A percentile compares a stretch with the other conserved stretches of the same genome.
These are phyloP conservation scores for Mycena sanguinolenta DNA, from an alignment of 768 basidiomycete species.

Conservation along the genomic window DNA sequence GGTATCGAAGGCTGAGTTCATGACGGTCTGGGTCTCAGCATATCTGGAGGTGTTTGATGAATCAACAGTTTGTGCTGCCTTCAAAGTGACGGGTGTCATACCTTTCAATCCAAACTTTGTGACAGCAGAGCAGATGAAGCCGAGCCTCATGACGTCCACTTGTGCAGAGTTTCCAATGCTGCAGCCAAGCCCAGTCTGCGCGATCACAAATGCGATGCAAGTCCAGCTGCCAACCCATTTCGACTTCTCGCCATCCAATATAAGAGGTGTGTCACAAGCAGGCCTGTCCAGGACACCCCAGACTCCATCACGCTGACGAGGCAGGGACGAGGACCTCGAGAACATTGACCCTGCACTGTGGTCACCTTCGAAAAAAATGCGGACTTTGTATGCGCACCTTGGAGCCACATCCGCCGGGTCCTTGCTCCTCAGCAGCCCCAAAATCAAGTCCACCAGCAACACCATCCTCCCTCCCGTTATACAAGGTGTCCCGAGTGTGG, in stretches of 20 bases:
- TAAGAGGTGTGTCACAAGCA: too few species aligned
- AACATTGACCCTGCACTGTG: slow-evolving; percentile 16
- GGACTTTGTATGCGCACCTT: slow-evolving; percentile 22
- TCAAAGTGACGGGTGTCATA: slow-evolving; percentile 45
- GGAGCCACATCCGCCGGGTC: not conserved
- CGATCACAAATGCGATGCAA: slow-evolving; percentile 16
- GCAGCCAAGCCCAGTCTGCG: slow-evolving; percentile 42
- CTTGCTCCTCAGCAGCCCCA: slow-evolving; percentile 15
- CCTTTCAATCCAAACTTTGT: slow-evolving; percentile 47
- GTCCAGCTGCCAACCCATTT: slow-evolving; percentile 12
- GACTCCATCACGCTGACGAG: not conserved
- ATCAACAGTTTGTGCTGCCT: slow-evolving; percentile 36
- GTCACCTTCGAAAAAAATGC: slow-evolving; percentile 21
- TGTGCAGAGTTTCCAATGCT: slow-evolving; percentile 42
- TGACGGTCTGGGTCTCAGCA: slow-evolving; percentile 42
- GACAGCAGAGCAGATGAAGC: slow-evolving; percentile 43
- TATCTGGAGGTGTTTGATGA: slow-evolving; percentile 44
- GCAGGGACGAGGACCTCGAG: slow-evolving; percentile 5
- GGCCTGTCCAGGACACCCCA: not conserved
- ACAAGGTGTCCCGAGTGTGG: not conserved
- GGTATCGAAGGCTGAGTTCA: slow-evolving; percentile 47
- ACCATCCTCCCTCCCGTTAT: slow-evolving; percentile 14
- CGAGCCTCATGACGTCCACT: slow-evolving; percentile 43
- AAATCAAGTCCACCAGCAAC: slow-evolving; percentile 12
- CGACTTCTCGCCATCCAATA: slow-evolving; percentile 9